Evolutionary conservation across 768 basidiomycete species (phyloP), one percentile per base, ranked within the genome.

Genomic region (Suillus sp.): DNA sequence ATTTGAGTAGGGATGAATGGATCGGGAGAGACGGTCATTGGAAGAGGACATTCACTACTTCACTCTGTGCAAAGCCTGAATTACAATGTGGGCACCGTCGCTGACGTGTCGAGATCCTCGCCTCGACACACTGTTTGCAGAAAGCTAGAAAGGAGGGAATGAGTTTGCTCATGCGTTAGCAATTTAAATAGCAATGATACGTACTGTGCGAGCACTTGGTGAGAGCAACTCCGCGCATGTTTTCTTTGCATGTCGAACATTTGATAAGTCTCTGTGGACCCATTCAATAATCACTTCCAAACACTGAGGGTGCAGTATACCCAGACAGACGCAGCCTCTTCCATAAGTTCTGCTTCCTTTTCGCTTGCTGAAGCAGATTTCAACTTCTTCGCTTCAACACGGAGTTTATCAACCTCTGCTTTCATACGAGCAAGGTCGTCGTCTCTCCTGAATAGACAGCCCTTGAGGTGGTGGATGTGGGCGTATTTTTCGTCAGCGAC

Each of bases 51-150:
- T 80, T 78, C 69, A 86, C 83, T n/a, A 95, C 92, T 66, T 99
- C 95, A 56, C 88, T 89, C 68, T 88, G 86, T 5, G 90, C 88
- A 77, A 99, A 99, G 1, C 83, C 75, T 37, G 90, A 70, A 65
- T 90, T 89, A 73, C 96, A 99, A 7, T 90, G 88, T 27, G 95
- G 95, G 77, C 96, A 99, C 74, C 96, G 96, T 32, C 96, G 89
- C 73, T 97, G 95, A 63, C 96, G 87, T 18, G 92, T 95, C 32
- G 89, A 78, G 68, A 98, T 83, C 47, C 96, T 89, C n/a, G 88
- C 81, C 66, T 97, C 95, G 38, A 98, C 83, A 72, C 91, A 97
- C 61, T 81, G 73, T 75, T 87, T 90, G 77, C 92, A 93, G 77
- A 96, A 96, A 0, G 93, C 94, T 95, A 66, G 11, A 42, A 61